A percentile compares a stretch with the other conserved stretches of the same genome.
Conservation (phyloP, 2,329 filamentous ascomycete genomes). For the Epichloe baconii region DNA sequence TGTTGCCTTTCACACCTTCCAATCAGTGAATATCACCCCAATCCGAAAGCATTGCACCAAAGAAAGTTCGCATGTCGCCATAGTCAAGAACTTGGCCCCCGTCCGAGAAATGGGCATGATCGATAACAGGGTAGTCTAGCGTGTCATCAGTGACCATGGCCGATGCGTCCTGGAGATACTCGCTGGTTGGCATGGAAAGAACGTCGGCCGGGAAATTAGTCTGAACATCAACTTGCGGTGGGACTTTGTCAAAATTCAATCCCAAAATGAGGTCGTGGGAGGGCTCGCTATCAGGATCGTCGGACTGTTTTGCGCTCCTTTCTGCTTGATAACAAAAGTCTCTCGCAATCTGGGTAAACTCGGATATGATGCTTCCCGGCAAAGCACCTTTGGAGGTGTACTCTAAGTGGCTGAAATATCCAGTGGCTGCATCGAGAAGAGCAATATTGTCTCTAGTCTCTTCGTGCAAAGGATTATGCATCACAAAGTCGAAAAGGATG, state of each 20-base stretch:
- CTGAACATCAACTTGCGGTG: neutral
- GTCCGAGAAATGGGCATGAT: neutral
- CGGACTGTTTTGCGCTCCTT: neutral
- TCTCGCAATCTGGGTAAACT: constrained; percentile 2
- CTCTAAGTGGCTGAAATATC: constrained; percentile 9
- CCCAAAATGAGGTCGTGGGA: neutral
- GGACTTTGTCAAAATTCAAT: neutral
- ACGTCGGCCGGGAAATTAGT: neutral
- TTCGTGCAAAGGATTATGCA: constrained; percentile 11
- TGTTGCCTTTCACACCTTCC: too few relatives aligned
- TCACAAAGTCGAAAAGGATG: constrained; percentile 12
- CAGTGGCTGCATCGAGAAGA: constrained; percentile 7
- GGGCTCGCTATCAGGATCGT: neutral
- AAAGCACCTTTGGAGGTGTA: constrained; percentile 6
- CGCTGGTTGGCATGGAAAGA: neutral
- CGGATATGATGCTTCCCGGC: constrained; percentile 6
- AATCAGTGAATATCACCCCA: neutral
- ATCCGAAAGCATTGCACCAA: constrained; percentile 1
- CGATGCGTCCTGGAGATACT: neutral
- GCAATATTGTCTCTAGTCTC: constrained; percentile 9
- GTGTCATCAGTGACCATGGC: neutral
- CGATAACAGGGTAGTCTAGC: neutral
- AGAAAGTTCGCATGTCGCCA: constrained; percentile 3
- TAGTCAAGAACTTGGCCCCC: constrained; percentile 1
- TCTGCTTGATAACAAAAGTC: constrained; percentile 2